Conservation (phyloP, 768 basidiomycete species). For the Rhodotorula babjevae region DNA sequence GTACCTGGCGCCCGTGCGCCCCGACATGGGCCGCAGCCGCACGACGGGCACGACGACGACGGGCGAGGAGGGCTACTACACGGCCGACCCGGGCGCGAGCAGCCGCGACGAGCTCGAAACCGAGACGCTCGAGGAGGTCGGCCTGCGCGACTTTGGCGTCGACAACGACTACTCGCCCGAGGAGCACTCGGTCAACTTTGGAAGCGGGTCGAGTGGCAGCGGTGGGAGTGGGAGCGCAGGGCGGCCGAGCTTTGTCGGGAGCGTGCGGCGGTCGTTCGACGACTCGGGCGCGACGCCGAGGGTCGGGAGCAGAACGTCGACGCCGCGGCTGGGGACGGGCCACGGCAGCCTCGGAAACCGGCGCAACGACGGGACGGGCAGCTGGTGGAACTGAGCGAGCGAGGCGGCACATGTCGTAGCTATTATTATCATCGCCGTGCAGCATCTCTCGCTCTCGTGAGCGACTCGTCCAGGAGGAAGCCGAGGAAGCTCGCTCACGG, state of each 20-base stretch:
- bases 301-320: constrained; percentile 3
- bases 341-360: constrained; percentile 20
- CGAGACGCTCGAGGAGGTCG: constrained; percentile 20
- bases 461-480: too few relatives aligned
- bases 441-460: background rate
- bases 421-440: background rate
- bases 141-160: background rate
- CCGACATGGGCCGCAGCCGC: constrained; percentile 8
- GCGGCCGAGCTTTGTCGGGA: background rate
- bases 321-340: constrained; percentile 28
- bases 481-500: too few relatives aligned
- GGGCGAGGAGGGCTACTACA: constrained; percentile 26
- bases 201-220: constrained; percentile 18
- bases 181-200: constrained; percentile 26
- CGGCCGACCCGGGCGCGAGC: constrained; percentile 26
- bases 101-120: constrained; percentile 5
- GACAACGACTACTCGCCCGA: background rate
- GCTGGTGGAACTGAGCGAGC: constrained; percentile 28
- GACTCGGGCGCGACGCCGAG: background rate
- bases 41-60: constrained; percentile 2
- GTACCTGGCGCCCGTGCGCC: too few relatives aligned
- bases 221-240: constrained; percentile 1
- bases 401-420: background rate
- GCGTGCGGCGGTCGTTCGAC: background rate
- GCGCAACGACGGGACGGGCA: constrained; percentile 24